Evolutionary conservation across 2,329 filamentous ascomycete genomes (phyloP).

Genomic region (Xylaria hypoxylon): DNA sequence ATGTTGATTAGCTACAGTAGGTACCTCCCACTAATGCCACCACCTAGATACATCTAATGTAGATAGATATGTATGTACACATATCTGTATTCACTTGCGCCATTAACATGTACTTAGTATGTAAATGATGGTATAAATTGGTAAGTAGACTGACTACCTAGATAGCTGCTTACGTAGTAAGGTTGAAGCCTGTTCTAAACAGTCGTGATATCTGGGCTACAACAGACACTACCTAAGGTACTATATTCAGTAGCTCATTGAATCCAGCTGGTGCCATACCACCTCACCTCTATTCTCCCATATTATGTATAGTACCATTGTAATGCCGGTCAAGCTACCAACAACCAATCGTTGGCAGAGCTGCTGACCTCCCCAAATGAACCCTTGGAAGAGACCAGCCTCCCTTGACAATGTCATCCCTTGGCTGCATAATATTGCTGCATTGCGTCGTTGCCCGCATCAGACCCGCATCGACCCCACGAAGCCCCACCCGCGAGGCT

Average conservation of each 20-base stretch:
- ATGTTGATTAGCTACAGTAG: too few species aligned
- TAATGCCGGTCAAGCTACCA: slow-evolving; percentile 15
- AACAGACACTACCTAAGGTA: too few species aligned
- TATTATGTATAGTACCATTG: slow-evolving; percentile 4
- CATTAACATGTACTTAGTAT: too few species aligned
- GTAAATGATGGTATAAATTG: too few species aligned
- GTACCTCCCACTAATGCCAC: too few species aligned
- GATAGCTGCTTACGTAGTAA: too few species aligned
- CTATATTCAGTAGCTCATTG: background rate
- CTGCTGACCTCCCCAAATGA: slow-evolving; percentile 23
- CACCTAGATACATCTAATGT: too few species aligned
- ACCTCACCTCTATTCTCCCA: slow-evolving; percentile 6
- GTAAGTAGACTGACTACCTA: too few species aligned
- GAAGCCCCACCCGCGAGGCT: slow-evolving; percentile 26
- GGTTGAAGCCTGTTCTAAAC: too few species aligned
- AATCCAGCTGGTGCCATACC: background rate
- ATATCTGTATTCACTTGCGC: too few species aligned
- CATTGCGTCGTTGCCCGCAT: slow-evolving; percentile 42
- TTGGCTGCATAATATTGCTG: slow-evolving; percentile 48
- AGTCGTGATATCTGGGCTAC: too few species aligned
- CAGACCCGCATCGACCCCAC: slow-evolving; percentile 26
- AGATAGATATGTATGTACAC: too few species aligned
- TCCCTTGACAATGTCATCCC: slow-evolving; percentile 35
- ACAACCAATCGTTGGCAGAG: background rate
- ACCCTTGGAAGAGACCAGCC: slow-evolving; percentile 39